Conservation (phyloP, 106 monocot species). For the Acorus calamus region DNA sequence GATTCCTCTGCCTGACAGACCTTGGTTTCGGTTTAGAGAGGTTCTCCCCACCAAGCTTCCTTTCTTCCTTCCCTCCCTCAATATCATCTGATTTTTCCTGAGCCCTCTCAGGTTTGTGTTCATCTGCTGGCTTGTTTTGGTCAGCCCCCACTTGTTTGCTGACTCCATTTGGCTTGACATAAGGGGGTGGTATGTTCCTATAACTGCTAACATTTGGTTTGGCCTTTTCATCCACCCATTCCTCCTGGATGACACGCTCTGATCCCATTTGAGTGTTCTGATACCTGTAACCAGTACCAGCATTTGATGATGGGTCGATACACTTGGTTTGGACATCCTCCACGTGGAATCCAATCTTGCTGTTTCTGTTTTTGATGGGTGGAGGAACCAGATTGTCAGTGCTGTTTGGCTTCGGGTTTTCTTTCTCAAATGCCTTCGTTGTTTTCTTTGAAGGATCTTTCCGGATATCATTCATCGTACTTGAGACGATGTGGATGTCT, state of each 20-base stretch:
- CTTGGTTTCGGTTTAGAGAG: too few relatives aligned
- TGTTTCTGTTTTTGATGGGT: slow-evolving; percentile 8
- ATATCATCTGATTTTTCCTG: not conserved
- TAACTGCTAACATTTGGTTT: slow-evolving; percentile 1
- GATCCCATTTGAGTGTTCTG: too few relatives aligned
- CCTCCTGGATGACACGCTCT: too few relatives aligned
- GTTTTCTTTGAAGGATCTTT: slow-evolving; percentile 12
- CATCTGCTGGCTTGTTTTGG: not conserved
- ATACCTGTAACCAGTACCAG: slow-evolving; percentile 5
- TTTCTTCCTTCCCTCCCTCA: too few relatives aligned
- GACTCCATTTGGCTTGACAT: slow-evolving; percentile 23
- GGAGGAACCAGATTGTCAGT: not conserved
- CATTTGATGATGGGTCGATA: slow-evolving; percentile 1
- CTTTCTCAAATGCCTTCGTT: slow-evolving; percentile 11
- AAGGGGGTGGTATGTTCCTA: slow-evolving; percentile 33
- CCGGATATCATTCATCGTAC: not conserved
- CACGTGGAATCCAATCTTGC: slow-evolving; percentile 1
- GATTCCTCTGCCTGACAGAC: too few relatives aligned
- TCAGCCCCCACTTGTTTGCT: not conserved
- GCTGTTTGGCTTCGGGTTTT: slow-evolving; percentile 9
- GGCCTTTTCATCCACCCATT: not conserved
- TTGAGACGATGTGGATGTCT: slow-evolving; percentile 38
- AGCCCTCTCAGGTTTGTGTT: not conserved
- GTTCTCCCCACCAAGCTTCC: too few relatives aligned
- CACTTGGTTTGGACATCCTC: not conserved